Evolutionary conservation across 345 rosid genomes (phyloP).

Genomic region (Brassica rapa): DNA sequence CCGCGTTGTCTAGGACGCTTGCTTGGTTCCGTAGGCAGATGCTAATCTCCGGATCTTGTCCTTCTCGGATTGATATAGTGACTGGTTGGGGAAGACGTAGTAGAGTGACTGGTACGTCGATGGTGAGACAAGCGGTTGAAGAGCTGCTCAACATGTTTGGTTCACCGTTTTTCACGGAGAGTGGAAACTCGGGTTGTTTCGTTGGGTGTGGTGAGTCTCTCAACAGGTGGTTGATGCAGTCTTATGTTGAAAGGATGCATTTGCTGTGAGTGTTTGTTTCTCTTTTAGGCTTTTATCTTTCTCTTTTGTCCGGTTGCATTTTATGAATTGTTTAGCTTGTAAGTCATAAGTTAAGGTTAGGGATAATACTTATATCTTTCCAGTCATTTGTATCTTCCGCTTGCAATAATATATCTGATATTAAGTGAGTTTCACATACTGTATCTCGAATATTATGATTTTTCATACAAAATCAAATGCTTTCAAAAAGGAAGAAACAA

Average conservation of each 20-base stretch:
- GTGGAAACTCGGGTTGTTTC: conserved; percentile 89
- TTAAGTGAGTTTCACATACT: background rate
- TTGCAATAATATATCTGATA: background rate
- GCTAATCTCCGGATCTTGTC: conserved; percentile 66
- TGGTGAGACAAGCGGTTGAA: conserved; percentile 78
- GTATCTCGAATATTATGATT: background rate
- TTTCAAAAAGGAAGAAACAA: background rate
- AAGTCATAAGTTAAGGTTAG: conserved; percentile 28
- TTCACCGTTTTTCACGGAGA: conserved; percentile 78
- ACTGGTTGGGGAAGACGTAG: conserved; percentile 97
- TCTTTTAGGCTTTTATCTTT: conserved; percentile 12
- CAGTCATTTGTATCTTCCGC: conserved; percentile 11
- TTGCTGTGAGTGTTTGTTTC: conserved; percentile 48
- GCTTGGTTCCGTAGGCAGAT: conserved; percentile 85
- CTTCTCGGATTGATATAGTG: conserved; percentile 80
- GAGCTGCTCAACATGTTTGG: conserved; percentile 74
- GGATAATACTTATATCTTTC: conserved; percentile 3
- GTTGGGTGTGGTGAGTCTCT: conserved; percentile 88
- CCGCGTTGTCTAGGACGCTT: conserved; percentile 78
- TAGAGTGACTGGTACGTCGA: conserved; percentile 82
- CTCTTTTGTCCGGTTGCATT: background rate
- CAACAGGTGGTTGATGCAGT: conserved; percentile 71
- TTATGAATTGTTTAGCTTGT: conserved; percentile 1
- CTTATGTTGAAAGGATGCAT: conserved; percentile 92
- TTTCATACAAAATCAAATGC: background rate